Conservation (phyloP, 2,329 filamentous ascomycete species). For the Fusarium armeniacum region DNA sequence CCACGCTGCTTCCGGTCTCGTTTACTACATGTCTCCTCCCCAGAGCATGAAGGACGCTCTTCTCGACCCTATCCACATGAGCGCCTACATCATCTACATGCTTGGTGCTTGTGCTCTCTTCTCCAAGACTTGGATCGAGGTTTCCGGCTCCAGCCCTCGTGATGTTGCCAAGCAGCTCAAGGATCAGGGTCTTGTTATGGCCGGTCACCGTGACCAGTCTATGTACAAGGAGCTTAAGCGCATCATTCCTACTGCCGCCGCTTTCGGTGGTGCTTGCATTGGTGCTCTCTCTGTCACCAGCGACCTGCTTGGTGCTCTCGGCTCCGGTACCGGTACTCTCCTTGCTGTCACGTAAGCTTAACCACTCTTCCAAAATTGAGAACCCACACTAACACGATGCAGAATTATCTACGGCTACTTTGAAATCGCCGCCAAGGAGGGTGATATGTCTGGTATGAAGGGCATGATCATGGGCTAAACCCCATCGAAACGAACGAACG, state of each 20-base stretch:
- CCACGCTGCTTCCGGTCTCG: constrained; percentile 90
- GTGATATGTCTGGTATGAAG: constrained; percentile 88
- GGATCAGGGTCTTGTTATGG: constrained; percentile 99
- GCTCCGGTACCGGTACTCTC: constrained; percentile 96
- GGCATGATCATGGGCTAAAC: constrained; percentile 78
- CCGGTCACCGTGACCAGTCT: constrained; percentile 98
- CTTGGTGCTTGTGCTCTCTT: constrained; percentile 97
- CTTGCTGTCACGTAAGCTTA: constrained; percentile 94
- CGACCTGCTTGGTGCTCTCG: constrained; percentile 94
- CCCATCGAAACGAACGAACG: constrained; percentile 39
- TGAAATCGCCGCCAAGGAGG: constrained; percentile 98
- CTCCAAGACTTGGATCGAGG: constrained; percentile 99
- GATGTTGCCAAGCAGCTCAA: constrained; percentile 99
- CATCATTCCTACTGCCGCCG: constrained; percentile 97
- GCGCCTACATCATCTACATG: constrained; percentile 97
- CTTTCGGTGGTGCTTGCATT: constrained; percentile 99
- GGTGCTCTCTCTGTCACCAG: constrained; percentile 95
- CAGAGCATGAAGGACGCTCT: constrained; percentile 98
- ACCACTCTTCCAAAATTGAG: not conserved
- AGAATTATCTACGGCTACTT: constrained; percentile 99
- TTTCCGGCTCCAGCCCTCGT: constrained; percentile 95
- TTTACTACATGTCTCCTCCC: constrained; percentile 99
- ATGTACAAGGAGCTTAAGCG: constrained; percentile 99
- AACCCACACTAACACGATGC: constrained; percentile 51
- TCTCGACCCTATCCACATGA: constrained; percentile 95